phyloP scores from a whole-genome alignment of 2,329 filamentous ascomycete genomes.

The Myrmaecium sp. region DNA sequence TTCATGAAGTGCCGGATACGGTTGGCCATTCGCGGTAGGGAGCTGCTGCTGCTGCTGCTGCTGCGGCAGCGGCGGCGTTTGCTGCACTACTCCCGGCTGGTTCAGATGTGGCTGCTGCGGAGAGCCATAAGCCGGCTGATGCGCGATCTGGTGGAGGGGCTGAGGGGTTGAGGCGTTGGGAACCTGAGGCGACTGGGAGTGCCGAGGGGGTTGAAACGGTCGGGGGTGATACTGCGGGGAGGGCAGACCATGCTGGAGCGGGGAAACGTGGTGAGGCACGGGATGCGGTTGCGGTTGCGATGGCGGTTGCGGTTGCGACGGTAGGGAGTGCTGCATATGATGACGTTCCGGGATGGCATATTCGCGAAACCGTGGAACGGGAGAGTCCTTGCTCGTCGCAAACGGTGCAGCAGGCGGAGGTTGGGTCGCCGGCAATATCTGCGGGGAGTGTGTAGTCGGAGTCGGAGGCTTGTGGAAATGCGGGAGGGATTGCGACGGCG shows the following conservation, averaged over 20 bases:
- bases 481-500: no score
- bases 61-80: constrained; percentile 1
- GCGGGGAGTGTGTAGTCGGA: no score
- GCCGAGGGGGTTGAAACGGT: constrained; percentile 5
- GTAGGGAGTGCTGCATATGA: no score
- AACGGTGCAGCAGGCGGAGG: no score
- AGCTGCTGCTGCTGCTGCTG: constrained; percentile 2
- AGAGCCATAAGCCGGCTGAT: not conserved
- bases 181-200: constrained; percentile 8
- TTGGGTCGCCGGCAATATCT: no score
- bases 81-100: constrained; percentile 8
- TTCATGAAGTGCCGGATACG: constrained; percentile 11
- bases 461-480: no score
- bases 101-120: constrained; percentile 8
- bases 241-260: no score
- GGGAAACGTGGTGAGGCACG: constrained; percentile 6
- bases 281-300: constrained; percentile 9
- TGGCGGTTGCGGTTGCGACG: constrained; percentile 6
- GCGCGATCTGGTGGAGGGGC: constrained; percentile 1
- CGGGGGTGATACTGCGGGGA: no score
- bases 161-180: constrained; percentile 7
- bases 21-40: constrained; percentile 10
- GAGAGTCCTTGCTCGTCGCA: no score
- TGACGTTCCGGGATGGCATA: no score
- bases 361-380: no score